Conservation (phyloP, 768 basidiomycete genomes). For the Tricholoma matsutake region DNA sequence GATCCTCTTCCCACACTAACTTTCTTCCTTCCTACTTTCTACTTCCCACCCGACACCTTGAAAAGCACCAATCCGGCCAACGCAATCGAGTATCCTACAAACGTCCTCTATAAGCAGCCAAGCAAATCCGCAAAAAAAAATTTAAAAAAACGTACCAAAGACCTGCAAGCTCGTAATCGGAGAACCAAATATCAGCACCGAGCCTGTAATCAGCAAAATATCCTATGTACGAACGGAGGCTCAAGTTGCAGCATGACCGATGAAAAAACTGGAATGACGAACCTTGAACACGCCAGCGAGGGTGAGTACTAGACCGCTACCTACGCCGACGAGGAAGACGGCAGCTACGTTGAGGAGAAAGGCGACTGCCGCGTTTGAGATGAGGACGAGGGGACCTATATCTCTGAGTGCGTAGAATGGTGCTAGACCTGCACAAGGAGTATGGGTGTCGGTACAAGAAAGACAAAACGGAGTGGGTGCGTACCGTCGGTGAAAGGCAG, state of each 20-base stretch:
- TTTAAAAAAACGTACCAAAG: conserved; percentile 57
- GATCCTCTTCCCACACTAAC: too few species aligned
- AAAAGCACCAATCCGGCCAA: conserved; percentile 81
- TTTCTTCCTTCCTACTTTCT: not conserved
- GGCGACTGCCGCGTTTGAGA: conserved; percentile 84
- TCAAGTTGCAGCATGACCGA: too few species aligned
- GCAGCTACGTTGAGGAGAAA: conserved; percentile 91
- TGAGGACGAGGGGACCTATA: conserved; percentile 66
- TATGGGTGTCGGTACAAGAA: not conserved
- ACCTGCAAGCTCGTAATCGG: conserved; percentile 80
- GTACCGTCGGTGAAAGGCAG: conserved; percentile 89
- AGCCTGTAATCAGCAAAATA: conserved; percentile 90
- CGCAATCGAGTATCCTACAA: conserved; percentile 81
- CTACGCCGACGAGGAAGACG: conserved; percentile 89
- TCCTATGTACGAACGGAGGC: too few species aligned
- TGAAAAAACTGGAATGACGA: too few species aligned
- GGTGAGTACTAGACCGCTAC: conserved; percentile 84
- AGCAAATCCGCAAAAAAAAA: not conserved
- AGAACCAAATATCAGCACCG: conserved; percentile 83
- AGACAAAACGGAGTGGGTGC: not conserved
- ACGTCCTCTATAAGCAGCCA: not conserved
- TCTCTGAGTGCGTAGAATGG: conserved; percentile 74
- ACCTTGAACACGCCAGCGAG: conserved; percentile 94
- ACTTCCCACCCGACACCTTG: conserved; percentile 73
- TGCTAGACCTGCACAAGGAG: conserved; percentile 35